Percentiles rank a stretch among this genome's conserved stretches.
phyloP scores from a whole-genome alignment of 2,329 filamentous ascomycete genomes.

The Lachnellula cervina region DNA sequence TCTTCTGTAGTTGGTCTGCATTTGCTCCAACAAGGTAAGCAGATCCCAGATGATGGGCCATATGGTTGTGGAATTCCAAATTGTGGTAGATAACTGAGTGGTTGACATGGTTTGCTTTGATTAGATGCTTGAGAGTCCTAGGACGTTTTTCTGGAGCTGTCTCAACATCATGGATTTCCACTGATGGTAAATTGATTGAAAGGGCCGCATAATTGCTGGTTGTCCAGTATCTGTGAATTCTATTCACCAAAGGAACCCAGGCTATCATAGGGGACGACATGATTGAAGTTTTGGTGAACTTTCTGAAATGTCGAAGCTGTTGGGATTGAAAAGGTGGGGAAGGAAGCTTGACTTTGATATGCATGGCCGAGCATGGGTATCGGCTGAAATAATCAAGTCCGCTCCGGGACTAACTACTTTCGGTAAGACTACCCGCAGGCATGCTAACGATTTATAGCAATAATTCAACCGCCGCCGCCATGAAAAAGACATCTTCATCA shows the following conservation, averaged over 20 bases:
- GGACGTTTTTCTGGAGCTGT: conserved; percentile 72
- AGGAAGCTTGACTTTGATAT: conserved; percentile 8
- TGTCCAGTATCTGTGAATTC: conserved; percentile 33
- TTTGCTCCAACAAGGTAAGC: conserved; percentile 80
- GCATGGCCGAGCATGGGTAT: neutral
- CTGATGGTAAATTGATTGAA: conserved; percentile 56
- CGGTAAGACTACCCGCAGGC: neutral
- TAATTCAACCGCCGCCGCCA: neutral
- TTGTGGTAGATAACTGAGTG: conserved; percentile 77
- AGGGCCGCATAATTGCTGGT: conserved; percentile 27
- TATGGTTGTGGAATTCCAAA: conserved; percentile 74
- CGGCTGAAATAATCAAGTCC: neutral
- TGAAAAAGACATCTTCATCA: too few species aligned
- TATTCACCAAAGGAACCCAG: conserved; percentile 39
- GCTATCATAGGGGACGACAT: conserved; percentile 40
- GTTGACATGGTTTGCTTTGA: conserved; percentile 89
- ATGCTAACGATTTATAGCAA: neutral
- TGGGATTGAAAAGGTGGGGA: conserved; percentile 15
- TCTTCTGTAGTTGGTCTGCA: conserved; percentile 64
- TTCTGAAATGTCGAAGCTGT: conserved; percentile 14
- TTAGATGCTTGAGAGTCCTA: conserved; percentile 80
- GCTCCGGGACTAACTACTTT: neutral
- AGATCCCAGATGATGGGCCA: conserved; percentile 75
- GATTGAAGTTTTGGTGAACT: conserved; percentile 4
- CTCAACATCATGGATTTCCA: conserved; percentile 75